Conservation (phyloP, 164 flowering plant genomes). For the Vitis labrusca region DNA sequence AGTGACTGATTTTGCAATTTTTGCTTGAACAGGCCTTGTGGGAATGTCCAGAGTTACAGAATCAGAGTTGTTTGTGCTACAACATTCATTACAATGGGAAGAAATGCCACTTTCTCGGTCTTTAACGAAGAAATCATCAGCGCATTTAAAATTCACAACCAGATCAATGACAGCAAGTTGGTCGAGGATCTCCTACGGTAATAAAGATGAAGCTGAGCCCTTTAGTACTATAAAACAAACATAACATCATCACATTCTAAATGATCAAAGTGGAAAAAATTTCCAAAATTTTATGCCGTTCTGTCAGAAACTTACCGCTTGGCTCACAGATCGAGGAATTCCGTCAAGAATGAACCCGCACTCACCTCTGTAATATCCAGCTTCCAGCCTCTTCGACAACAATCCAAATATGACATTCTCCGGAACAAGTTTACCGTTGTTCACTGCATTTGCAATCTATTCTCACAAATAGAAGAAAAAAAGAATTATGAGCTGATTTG, state of each 20-base stretch:
- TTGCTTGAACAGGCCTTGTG: constrained; percentile 9
- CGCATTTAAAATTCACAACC: constrained; percentile 61
- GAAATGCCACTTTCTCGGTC: constrained; percentile 30
- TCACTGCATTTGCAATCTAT: constrained; percentile 17
- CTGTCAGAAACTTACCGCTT: constrained; percentile 34
- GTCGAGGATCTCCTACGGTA: constrained; percentile 56
- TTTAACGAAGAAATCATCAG: constrained; percentile 34
- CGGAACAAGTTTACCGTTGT: constrained; percentile 35
- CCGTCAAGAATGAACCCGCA: constrained; percentile 41
- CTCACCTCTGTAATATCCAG: constrained; percentile 35
- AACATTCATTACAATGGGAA: constrained; percentile 29
- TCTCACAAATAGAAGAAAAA: constrained; percentile 20
- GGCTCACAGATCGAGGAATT: constrained; percentile 35
- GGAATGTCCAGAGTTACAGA: constrained; percentile 10
- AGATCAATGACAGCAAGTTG: constrained; percentile 59
- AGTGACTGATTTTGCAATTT: background rate
- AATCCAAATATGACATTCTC: constrained; percentile 32
- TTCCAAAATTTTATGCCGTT: no score
- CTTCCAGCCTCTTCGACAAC: constrained; percentile 29
- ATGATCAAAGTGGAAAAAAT: no score
- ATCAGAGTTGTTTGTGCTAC: constrained; percentile 13
- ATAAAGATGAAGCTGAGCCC: constrained; percentile 10
- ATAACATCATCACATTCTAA: no score
- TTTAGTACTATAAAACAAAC: constrained; percentile 21
- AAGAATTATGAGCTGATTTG: background rate